Conservation (phyloP, 2,329 filamentous ascomycete species). For the Thelonectria olida region DNA sequence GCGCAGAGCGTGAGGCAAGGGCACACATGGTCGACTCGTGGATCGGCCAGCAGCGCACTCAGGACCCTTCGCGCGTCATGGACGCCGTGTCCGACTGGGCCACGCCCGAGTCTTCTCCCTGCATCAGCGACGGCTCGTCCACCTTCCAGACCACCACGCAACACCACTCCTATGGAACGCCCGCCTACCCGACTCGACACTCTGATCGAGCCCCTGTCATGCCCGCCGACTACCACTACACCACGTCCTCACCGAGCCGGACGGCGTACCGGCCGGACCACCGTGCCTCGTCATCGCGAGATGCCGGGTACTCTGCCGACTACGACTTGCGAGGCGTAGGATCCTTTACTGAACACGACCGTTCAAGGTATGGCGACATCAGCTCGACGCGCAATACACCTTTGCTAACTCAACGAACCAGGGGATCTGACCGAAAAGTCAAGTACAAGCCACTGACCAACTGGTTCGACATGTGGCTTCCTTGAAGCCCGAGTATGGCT, state of each 20-base stretch:
- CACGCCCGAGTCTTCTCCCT: constrained; percentile 38
- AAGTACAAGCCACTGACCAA: constrained; percentile 42
- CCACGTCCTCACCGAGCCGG: constrained; percentile 18
- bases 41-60: constrained; percentile 35
- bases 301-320: constrained; percentile 23
- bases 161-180: not conserved
- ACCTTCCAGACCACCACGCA: constrained; percentile 24
- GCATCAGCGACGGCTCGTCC: constrained; percentile 37
- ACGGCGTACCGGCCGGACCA: constrained; percentile 1
- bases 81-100: constrained; percentile 35
- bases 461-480: constrained; percentile 41
- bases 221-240: constrained; percentile 25
- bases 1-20: constrained; percentile 28
- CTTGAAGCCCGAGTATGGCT: constrained; percentile 22
- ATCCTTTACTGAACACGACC: constrained; percentile 28
- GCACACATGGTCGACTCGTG: constrained; percentile 37
- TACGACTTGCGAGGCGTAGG: constrained; percentile 37
- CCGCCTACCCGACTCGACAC: constrained; percentile 20
- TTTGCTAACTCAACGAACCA: not conserved
- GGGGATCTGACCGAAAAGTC: constrained; percentile 28
- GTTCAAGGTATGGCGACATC: constrained; percentile 10
- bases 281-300: constrained; percentile 25
- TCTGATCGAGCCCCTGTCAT: constrained; percentile 23
- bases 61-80: constrained; percentile 27
- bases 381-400: not conserved